Evolutionary conservation across 345 rosid genomes (phyloP), one percentile per base, ranked within the genome.

Genomic region (Odontarrhena argentea): DNA sequence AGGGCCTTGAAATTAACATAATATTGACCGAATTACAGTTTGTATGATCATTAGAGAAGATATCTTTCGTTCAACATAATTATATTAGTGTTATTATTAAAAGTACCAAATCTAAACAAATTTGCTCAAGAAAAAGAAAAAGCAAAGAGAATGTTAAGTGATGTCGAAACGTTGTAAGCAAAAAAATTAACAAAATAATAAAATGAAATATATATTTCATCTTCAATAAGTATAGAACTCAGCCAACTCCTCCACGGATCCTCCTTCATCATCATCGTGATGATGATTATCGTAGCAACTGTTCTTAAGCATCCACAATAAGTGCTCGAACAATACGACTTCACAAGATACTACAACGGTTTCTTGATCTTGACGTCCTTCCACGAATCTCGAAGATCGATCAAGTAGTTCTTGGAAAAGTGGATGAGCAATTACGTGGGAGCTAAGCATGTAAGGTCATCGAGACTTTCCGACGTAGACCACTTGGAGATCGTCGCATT

Each of bases 271-370:
- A 35, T 45, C 24, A 28, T 40, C 9, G 12, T 54, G 18, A 7
- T 32, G 36, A 32, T 37, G n/a, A 13, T 42, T 62, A 40, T 54
- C 59, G 6, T 46, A 41, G 12, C 54, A 71, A 48, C 66, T 57
- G 48, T 74, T 82, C 49, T 87, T 80, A 42, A 94, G 80, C 95
- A 90, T 86, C 97, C 99, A 93, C 72, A 93, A 55, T 85, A 94
- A 79, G 70, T 94, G 99, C 73, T 90, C 97, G 60, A 94, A 93
- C 82, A 93, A 64, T 32, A 93, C 97, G 24, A 88, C 96, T 74
- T 90, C 97, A 50, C 96, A 90, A 65, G 86, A 78, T 50, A 83
- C 87, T 42, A 50, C 49, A 42, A 78, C 79, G 0, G 80, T 72
- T 30, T 67, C 78, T 3, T 69, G 70, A 1, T 57, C 76, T 0